Conservation (phyloP, 2,329 filamentous ascomycete species). For the Apiospora kogelbergensis region DNA sequence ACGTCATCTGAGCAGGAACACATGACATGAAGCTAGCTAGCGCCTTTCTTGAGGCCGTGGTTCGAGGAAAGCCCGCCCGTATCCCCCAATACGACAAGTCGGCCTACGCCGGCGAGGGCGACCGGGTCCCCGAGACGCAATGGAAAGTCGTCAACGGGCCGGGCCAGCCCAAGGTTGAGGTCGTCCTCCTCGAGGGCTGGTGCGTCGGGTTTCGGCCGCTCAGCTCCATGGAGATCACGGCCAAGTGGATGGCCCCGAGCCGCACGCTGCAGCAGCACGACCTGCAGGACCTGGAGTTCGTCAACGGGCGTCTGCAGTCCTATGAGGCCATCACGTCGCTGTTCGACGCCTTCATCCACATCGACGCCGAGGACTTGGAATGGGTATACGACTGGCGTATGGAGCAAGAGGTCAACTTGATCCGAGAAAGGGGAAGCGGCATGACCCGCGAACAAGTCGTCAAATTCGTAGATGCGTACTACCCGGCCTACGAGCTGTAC, state of each 20-base stretch:
- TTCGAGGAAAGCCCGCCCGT: conserved; percentile 50
- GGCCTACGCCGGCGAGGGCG: conserved; percentile 71
- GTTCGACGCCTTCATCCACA: conserved; percentile 56
- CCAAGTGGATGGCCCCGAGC: conserved; percentile 51
- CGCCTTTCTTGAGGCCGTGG: conserved; percentile 59
- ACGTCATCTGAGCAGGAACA: conserved; percentile 38
- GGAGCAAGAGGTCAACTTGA: conserved; percentile 75
- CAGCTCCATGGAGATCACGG: conserved; percentile 46
- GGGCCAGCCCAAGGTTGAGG: conserved; percentile 50
- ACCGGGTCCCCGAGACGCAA: conserved; percentile 61
- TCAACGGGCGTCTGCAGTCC: conserved; percentile 44
- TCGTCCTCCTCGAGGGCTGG: conserved; percentile 89
- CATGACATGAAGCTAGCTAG: conserved; percentile 71
- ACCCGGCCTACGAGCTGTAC: conserved; percentile 72
- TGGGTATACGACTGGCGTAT: conserved; percentile 85
- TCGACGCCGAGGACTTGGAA: conserved; percentile 68
- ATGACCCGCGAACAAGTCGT: conserved; percentile 83
- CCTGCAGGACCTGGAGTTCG: conserved; percentile 25
- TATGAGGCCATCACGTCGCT: conserved; percentile 51
- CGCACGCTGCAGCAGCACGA: conserved; percentile 49
- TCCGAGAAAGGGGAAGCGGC: conserved; percentile 65
- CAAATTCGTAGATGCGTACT: conserved; percentile 70
- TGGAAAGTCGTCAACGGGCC: conserved; percentile 62
- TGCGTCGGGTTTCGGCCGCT: conserved; percentile 79
- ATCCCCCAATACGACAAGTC: conserved; percentile 85